These are phyloP conservation scores for Heliosperma pusillum DNA, from an alignment of 148 eudicot species.

Conservation along the genomic window DNA sequence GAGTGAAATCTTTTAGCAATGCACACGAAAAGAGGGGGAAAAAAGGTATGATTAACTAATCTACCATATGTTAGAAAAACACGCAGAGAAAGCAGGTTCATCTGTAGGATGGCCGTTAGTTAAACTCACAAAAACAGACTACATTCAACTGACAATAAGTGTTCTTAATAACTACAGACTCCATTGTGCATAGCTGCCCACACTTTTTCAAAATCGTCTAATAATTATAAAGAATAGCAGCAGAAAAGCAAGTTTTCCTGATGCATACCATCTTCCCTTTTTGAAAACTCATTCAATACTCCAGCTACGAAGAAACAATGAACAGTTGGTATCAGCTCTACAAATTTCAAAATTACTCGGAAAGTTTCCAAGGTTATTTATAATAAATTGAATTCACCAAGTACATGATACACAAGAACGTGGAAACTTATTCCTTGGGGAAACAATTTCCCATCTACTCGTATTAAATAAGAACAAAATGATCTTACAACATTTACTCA, in stretches of 20 bases:
- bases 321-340: not conserved
- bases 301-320: not conserved
- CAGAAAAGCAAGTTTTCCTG: not conserved
- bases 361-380: not conserved
- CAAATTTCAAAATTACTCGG: not conserved
- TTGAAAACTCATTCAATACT: not conserved
- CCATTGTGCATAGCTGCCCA: not conserved
- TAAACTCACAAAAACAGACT: not conserved
- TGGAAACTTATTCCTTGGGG: slow-evolving; percentile 3
- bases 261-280: not conserved
- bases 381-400: not conserved
- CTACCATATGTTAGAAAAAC: not conserved
- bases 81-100: not conserved
- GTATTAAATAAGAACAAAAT: not conserved
- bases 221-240: not conserved
- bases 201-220: not conserved
- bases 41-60: not conserved
- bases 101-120: not conserved
- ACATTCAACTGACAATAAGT: not conserved
- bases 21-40: not conserved
- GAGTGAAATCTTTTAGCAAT: not conserved
- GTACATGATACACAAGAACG: slow-evolving; percentile 7
- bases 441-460: slow-evolving; percentile 16
- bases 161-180: not conserved
- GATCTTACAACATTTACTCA: slow-evolving; percentile 7